Evolutionary conservation across 177 flowering plant species (phyloP), one percentile per base, ranked within the genome.

Genomic region (Vitis hybrid): DNA sequence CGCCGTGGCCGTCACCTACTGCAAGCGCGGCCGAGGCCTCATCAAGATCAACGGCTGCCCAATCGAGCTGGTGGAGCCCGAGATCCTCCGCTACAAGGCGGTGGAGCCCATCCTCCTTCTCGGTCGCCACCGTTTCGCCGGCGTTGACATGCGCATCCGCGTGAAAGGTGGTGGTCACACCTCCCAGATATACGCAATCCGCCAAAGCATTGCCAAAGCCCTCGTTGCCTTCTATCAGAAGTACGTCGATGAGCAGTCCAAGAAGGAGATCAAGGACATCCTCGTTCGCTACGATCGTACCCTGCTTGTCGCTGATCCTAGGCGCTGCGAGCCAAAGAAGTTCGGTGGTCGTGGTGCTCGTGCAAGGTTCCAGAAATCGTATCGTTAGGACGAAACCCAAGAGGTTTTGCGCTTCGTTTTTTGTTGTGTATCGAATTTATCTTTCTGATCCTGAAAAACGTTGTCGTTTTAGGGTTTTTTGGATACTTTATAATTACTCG

Each of bases 271-370:
- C 71, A 89, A 89, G 84, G 94, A 89, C 62, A 81, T 89, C 10
- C 77, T 89, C 13, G 85, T 85, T 6, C 66, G 91, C 68, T 89
- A 89, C 56, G 93, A 89, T 8, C 71, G 93, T 64, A 87, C 93
- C 9, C 69, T 89, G 64, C 93, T 89, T 18, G 93, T 88, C 6
- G 93, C 91, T 14, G 93, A 89, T 70, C 91, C 91, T 1, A 73
- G 93, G 52, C 75, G 93, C 60, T 89, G 94, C 70, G 94, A 89
- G 85, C 93, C 93, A 32, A 89, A 89, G 90, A 89, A 89, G 84
- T 89, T 89, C 48, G 93, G 93, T 60, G 94, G 94, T 21, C 91
- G 91, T 70, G 91, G 94, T 72, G 94, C 94, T 56, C 85, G 94
- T 61, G 83, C 94, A 16, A 80, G 91, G 74, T 89, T 89, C 84